Evolutionary conservation across 1,284 basidiomycete genomes (phyloP), one percentile per base, ranked within the genome.

Genomic region (Veloboletus limbatus): DNA sequence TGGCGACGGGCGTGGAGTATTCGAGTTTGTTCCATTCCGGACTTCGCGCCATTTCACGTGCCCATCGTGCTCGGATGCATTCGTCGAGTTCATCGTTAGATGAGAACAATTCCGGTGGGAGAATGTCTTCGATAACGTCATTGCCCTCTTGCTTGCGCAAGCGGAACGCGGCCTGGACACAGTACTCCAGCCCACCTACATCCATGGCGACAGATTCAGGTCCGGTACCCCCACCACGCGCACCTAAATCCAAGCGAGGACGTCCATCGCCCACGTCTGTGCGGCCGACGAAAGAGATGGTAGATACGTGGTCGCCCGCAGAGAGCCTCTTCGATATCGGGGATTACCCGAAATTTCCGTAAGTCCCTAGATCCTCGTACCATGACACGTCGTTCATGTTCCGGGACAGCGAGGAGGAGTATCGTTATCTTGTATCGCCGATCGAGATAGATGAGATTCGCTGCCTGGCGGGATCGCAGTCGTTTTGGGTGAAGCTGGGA

Each of bases 1-100:
- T 51, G 65, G 47, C 46, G 24, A 57, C 55, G 1, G 65, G 59
- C 6, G 42, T 63, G 18, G 61, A 63, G 41, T 67, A 63, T 37
- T 63, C 61, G 10, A 65, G 21, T 22, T 27, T 63, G 22, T 63
- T 63, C 37, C 59, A 63, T 37, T 63, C 61, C 2, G 61, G 61
- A 6, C 49, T 63, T 11, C 59, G 55, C 17, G 55, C 53, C 3
- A 67, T 66, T 35, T 65, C 64, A 20, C 36, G 32, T 32, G 40
- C 37, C 3, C 30, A 21, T n/a, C 41, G 44, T 32, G 24, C 39
- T 3, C 49, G 48, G 38, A 14, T 43, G 10, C 34, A 25, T 21
- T 60, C 64, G 9, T 38, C 47, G 13, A 40, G 46, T 10, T 28
- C 48, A 17, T 38, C 51, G 13, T 39, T 41, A 3, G 24, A 26